These are phyloP conservation scores for Tolypocladium album DNA, from an alignment of 2,329 filamentous ascomycete species.

Conservation along the genomic window DNA sequence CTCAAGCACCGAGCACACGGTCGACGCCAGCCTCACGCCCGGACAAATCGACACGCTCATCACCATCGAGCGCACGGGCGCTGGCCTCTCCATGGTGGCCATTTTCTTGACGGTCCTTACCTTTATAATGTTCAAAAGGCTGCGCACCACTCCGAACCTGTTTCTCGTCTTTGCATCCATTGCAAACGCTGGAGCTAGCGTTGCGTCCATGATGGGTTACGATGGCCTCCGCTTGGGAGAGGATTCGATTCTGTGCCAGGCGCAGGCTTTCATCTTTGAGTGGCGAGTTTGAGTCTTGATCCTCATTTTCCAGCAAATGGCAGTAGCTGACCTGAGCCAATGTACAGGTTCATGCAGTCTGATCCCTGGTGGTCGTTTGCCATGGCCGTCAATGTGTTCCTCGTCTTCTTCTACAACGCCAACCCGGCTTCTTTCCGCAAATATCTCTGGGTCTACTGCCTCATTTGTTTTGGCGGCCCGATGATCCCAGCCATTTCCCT, in stretches of 20 bases:
- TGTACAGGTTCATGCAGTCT: conserved; percentile 59
- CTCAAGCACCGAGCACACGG: background rate
- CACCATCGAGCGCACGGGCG: conserved; percentile 40
- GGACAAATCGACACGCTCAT: conserved; percentile 33
- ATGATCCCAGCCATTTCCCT: conserved; percentile 55
- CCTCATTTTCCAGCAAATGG: background rate
- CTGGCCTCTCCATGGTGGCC: conserved; percentile 40
- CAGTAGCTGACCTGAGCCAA: background rate
- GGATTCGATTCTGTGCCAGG: conserved; percentile 47
- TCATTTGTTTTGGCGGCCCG: conserved; percentile 60
- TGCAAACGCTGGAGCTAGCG: conserved; percentile 40
- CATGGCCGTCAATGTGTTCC: conserved; percentile 73
- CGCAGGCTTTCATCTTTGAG: conserved; percentile 51
- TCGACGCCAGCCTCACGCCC: conserved; percentile 15
- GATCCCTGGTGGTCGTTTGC: conserved; percentile 69
- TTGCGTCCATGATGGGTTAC: conserved; percentile 61
- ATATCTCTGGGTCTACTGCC: conserved; percentile 59
- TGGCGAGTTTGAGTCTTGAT: conserved; percentile 38
- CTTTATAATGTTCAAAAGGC: conserved; percentile 36
- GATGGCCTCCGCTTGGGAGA: conserved; percentile 47
- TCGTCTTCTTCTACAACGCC: conserved; percentile 50
- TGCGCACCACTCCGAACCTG: conserved; percentile 46
- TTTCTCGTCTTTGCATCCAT: conserved; percentile 28
- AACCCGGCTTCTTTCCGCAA: conserved; percentile 53
- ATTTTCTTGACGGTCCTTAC: conserved; percentile 38